Evolutionary conservation across 176 grass and related monocot genomes (phyloP).

Genomic region (Oryza nivara): DNA sequence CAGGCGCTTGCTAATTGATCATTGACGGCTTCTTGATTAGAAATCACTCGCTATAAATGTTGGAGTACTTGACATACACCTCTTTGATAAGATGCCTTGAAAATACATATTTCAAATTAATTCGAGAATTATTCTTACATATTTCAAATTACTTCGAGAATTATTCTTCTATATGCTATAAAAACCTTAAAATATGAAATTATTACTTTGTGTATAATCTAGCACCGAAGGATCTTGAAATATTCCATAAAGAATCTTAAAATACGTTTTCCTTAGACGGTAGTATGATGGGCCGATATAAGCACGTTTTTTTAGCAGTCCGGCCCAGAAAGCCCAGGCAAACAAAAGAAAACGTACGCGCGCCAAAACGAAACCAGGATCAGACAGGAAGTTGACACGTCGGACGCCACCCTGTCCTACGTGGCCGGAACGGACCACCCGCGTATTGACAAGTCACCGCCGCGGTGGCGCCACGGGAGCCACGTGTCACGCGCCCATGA

Average conservation of each 20-base stretch:
- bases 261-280: too few relatives aligned
- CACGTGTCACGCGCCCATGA: conserved; percentile 16
- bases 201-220: neutral
- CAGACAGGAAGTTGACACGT: conserved; percentile 30
- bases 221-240: neutral
- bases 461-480: neutral
- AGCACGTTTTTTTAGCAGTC: neutral
- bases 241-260: neutral
- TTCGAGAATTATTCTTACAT: neutral
- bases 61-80: too few relatives aligned
- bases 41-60: too few relatives aligned
- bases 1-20: neutral
- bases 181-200: neutral
- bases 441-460: conserved; percentile 54
- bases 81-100: too few relatives aligned
- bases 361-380: conserved; percentile 7
- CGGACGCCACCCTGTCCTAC: conserved; percentile 7
- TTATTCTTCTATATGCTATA: neutral
- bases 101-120: neutral
- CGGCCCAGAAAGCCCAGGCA: conserved; percentile 7
- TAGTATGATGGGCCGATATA: neutral
- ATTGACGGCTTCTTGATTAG: neutral
- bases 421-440: neutral
- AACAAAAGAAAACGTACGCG: neutral
- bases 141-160: neutral